phyloP scores from a whole-genome alignment of 2,329 filamentous ascomycete genomes.

The Trichoderma harzianum region DNA sequence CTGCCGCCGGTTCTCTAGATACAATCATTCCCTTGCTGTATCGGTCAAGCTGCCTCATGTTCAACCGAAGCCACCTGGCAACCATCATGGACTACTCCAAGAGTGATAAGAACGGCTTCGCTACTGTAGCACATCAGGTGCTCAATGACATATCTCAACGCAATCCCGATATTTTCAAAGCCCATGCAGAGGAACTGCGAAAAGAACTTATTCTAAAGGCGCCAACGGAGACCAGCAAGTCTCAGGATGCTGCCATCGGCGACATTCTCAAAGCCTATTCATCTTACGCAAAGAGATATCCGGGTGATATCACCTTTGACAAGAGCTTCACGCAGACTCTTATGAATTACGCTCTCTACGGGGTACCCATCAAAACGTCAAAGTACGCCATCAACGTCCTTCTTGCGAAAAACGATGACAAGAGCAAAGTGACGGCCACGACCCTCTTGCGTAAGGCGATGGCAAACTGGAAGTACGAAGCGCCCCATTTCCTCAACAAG shows the following conservation, averaged over 20 bases:
- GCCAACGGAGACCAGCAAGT: conserved; percentile 62
- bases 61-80: conserved; percentile 90
- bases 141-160: conserved; percentile 87
- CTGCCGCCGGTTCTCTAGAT: conserved; percentile 65
- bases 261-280: conserved; percentile 93
- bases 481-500: conserved; percentile 71
- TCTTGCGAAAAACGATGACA: conserved; percentile 69
- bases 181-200: conserved; percentile 87
- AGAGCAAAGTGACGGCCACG: conserved; percentile 75
- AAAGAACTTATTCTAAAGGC: conserved; percentile 79
- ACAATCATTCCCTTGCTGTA: conserved; percentile 81
- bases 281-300: conserved; percentile 82
- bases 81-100: conserved; percentile 85
- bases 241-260: conserved; percentile 72
- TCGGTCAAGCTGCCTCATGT: conserved; percentile 77
- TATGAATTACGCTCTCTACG: conserved; percentile 77
- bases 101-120: conserved; percentile 75
- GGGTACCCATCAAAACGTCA: conserved; percentile 74
- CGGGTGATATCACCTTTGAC: conserved; percentile 77
- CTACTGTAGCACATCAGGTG: conserved; percentile 77
- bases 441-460: conserved; percentile 76
- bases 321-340: conserved; percentile 78
- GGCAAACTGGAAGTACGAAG: conserved; percentile 69
- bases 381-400: conserved; percentile 94
- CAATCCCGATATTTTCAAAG: conserved; percentile 87